Base-by-base conservation (phyloP, 805 yeast genomes). In the Blastobotrys peoriensis region DNA sequence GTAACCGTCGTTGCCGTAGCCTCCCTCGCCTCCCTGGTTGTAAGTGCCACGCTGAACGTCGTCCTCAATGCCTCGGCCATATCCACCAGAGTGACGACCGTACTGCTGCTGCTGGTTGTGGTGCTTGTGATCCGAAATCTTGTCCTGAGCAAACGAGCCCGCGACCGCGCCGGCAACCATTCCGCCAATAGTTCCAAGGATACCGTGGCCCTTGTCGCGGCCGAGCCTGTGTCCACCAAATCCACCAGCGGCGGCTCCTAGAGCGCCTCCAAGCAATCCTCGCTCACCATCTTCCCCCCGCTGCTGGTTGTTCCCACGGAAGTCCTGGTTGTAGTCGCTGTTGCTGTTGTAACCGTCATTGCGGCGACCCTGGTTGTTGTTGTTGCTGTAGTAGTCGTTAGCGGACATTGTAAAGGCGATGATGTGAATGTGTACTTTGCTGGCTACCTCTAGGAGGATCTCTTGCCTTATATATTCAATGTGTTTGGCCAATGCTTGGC, bases 231-330 rank as follows among this genome's bases (percentile, higher is more conserved):
- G 38, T 18, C 50, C 50, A 13, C 33, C 43, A 25, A 43, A 39
- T 28, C 47, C 50, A 21, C 50, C 50, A 8, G 50, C 50, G 15
- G 41, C 40, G n/a, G 45, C 50, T 16, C 50, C 50, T 4, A 41
- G 35, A 16, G 39, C 22, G n/a, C 47, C 37, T 18, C 44, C 41
- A 20, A 43, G 40, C 18, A 47, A 8, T 19, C 50, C 50, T 38
- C 50, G 20, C 22, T 44, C 47, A 21, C 44, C 44, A 30, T 22
- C 27, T 18, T 45, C 40, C 33, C 28, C 44, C 8, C 21, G 36
- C 16, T 33, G 22, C 8, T 17, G 16, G 16, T 25, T 10, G n/a
- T n/a, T n/a, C n/a, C n/a, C n/a, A n/a, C n/a, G n/a, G n/a, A n/a
- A n/a, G 13, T 13, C 25, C 15, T 30, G 36, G 36, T 34, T 33